A percentile compares a stretch with the other conserved stretches of the same genome.
phyloP scores from a whole-genome alignment of 257 asterid species.

The Solanum raphanifolium region DNA sequence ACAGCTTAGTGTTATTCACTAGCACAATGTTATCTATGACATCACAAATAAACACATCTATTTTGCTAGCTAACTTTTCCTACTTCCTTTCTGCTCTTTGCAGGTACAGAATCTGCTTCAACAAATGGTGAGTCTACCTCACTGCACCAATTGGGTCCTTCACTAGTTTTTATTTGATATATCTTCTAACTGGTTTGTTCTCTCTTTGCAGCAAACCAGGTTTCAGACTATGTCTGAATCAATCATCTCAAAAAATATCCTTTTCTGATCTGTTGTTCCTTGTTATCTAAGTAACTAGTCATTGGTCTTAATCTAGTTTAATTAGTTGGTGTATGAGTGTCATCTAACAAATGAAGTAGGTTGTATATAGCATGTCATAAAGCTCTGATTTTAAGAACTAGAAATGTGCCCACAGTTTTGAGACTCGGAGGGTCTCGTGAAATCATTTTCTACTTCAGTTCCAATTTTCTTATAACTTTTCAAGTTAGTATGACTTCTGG shows the following conservation, averaged over 20 bases:
- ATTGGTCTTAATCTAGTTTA: neutral
- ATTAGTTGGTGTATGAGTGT: neutral
- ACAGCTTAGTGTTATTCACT: neutral
- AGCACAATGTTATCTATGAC: neutral
- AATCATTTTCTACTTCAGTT: neutral
- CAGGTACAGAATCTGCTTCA: constrained; percentile 82
- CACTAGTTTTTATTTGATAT: neutral
- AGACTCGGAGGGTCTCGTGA: neutral
- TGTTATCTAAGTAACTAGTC: neutral
- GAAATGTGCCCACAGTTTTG: neutral
- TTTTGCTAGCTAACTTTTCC: neutral
- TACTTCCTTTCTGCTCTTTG: constrained; percentile 1
- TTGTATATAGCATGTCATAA: neutral
- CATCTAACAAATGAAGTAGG: neutral
- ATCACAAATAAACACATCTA: neutral
- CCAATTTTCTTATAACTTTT: neutral
- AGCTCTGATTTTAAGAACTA: neutral
- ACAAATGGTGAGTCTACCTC: constrained; percentile 56
- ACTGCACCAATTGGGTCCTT: neutral
- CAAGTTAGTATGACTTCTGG: neutral
- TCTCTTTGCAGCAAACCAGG: constrained; percentile 73
- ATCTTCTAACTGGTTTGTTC: neutral
- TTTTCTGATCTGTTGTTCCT: constrained; percentile 6
- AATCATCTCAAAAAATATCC: constrained; percentile 85
- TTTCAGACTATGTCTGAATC: constrained; percentile 91